phyloP scores from a whole-genome alignment of 2,329 filamentous ascomycete genomes.

The Gremmenia infestans region DNA sequence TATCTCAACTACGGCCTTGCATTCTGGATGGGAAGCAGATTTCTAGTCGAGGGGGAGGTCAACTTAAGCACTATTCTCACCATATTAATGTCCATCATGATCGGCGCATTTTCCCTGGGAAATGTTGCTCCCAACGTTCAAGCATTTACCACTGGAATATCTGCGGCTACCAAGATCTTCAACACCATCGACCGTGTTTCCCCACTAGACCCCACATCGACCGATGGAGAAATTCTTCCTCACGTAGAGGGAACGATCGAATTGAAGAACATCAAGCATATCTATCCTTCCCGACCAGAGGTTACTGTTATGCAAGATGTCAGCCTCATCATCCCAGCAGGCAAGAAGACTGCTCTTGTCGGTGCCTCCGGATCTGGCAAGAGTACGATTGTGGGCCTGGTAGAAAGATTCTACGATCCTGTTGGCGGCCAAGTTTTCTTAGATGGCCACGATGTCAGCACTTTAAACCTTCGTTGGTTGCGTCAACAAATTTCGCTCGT shows the following conservation, averaged over 20 bases:
- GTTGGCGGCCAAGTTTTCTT: slow-evolving; percentile 73
- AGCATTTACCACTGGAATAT: slow-evolving; percentile 77
- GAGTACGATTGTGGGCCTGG: slow-evolving; percentile 85
- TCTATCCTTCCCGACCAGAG: slow-evolving; percentile 90
- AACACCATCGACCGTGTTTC: slow-evolving; percentile 86
- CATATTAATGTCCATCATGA: slow-evolving; percentile 85
- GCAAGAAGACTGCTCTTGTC: slow-evolving; percentile 88
- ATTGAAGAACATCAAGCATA: slow-evolving; percentile 78
- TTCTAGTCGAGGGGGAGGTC: slow-evolving; percentile 61
- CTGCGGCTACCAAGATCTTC: slow-evolving; percentile 87
- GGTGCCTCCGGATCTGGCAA: slow-evolving; percentile 94
- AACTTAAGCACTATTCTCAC: slow-evolving; percentile 69
- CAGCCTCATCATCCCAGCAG: slow-evolving; percentile 72
- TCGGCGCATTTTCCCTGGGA: slow-evolving; percentile 86
- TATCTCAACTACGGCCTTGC: slow-evolving; percentile 84
- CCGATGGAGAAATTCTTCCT: slow-evolving; percentile 68
- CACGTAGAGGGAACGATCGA: slow-evolving; percentile 73
- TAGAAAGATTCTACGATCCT: slow-evolving; percentile 92
- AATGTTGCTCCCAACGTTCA: slow-evolving; percentile 82
- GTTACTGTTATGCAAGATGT: slow-evolving; percentile 85
- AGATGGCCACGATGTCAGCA: slow-evolving; percentile 77
- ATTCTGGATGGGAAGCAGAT: slow-evolving; percentile 83
- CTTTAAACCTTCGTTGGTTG: slow-evolving; percentile 82
- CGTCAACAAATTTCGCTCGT: slow-evolving; percentile 90
- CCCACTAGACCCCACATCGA: slow-evolving; percentile 71